These are phyloP conservation scores for Vicia faba DNA, from an alignment of 306 rosid genomes.

Conservation along the genomic window DNA sequence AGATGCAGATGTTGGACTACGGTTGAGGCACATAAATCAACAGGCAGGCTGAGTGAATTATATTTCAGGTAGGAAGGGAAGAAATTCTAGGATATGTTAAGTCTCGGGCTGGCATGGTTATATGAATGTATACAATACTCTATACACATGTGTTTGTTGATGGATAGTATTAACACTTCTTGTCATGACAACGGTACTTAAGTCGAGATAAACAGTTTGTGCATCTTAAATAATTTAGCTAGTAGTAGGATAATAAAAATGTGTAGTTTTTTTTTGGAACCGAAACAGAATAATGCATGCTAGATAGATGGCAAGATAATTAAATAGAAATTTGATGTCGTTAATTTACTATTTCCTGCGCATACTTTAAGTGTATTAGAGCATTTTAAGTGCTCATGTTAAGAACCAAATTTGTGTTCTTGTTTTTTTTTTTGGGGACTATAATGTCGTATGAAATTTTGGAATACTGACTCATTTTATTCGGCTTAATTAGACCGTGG, in stretches of 20 bases:
- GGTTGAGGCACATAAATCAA: slow-evolving; percentile 59
- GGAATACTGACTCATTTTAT: too few species aligned
- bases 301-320: background rate
- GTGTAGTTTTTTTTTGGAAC: slow-evolving; percentile 6
- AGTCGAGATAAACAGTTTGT: slow-evolving; percentile 34
- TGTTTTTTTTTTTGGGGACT: background rate
- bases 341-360: background rate
- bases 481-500: too few species aligned
- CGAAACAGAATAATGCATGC: background rate
- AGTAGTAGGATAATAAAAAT: slow-evolving; percentile 23
- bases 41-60: slow-evolving; percentile 37
- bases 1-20: slow-evolving; percentile 71
- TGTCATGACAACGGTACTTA: slow-evolving; percentile 31
- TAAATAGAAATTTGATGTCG: background rate
- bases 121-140: slow-evolving; percentile 27
- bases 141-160: slow-evolving; percentile 26
- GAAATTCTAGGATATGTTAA: slow-evolving; percentile 18
- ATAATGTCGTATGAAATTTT: background rate
- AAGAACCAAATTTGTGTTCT: background rate
- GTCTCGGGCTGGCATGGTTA: slow-evolving; percentile 27
- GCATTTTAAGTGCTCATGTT: background rate
- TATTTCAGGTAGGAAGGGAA: slow-evolving; percentile 28
- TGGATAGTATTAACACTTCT: slow-evolving; percentile 31
- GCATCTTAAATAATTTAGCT: slow-evolving; percentile 41
- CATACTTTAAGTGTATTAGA: background rate